phyloP scores from a whole-genome alignment of 148 eudicot genomes.

The Rhododendron williamsianum region DNA sequence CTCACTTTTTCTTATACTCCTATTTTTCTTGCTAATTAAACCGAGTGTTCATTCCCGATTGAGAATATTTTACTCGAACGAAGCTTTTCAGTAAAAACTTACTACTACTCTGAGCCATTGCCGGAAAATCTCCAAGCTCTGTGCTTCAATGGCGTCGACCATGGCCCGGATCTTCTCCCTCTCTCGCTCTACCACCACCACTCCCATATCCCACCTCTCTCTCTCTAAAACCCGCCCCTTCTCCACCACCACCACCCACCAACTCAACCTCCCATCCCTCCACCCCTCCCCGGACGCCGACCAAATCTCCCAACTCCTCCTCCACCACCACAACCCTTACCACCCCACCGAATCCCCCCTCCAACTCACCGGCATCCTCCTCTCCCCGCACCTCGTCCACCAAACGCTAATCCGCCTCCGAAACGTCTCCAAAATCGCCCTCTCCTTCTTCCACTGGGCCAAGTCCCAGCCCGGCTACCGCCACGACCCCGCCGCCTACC shows the following conservation, averaged over 20 bases:
- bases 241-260: slow-evolving; percentile 11
- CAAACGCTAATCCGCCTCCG: slow-evolving; percentile 77
- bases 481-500: slow-evolving; percentile 36
- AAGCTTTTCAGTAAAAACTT: too few species aligned
- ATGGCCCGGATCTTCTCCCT: background rate
- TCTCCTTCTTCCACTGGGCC: slow-evolving; percentile 62
- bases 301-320: slow-evolving; percentile 48
- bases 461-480: slow-evolving; percentile 24
- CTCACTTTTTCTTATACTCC: too few species aligned
- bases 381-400: slow-evolving; percentile 52
- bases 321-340: slow-evolving; percentile 87
- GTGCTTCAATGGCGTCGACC: background rate
- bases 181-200: background rate
- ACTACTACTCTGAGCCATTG: background rate
- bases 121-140: background rate
- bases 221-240: slow-evolving; percentile 11
- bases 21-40: too few species aligned
- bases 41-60: too few species aligned
- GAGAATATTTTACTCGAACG: too few species aligned
- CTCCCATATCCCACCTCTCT: background rate
- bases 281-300: slow-evolving; percentile 51
- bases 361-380: slow-evolving; percentile 70
- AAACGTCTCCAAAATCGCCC: slow-evolving; percentile 63
- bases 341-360: slow-evolving; percentile 86
- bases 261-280: slow-evolving; percentile 45